These are phyloP conservation scores for Phytophthora lateralis DNA, from an alignment of 352 stramenopile genomes.

Conservation along the genomic window DNA sequence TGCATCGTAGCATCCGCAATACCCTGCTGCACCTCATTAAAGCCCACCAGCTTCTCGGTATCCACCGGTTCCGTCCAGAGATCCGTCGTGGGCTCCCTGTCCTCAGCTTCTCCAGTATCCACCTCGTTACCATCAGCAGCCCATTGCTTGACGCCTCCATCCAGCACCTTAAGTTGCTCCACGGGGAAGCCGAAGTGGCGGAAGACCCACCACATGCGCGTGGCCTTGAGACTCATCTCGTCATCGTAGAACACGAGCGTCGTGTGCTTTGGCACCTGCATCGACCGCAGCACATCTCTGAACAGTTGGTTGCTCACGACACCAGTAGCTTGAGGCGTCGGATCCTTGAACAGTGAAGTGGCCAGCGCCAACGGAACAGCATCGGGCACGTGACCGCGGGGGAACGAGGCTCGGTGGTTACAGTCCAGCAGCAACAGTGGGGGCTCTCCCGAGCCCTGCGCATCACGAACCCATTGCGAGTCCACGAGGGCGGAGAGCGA, in stretches of 20 bases:
- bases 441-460: constrained; percentile 14
- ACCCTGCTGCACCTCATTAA: constrained; percentile 36
- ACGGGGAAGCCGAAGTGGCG: constrained; percentile 75
- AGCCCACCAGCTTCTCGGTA: constrained; percentile 34
- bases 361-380: constrained; percentile 50
- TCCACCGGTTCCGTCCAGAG: constrained; percentile 25
- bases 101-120: constrained; percentile 32
- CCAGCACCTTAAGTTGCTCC: constrained; percentile 77
- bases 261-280: constrained; percentile 51
- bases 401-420: constrained; percentile 56
- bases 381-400: constrained; percentile 55
- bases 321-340: constrained; percentile 45
- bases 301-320: constrained; percentile 55
- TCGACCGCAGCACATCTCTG: constrained; percentile 41
- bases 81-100: constrained; percentile 2
- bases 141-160: constrained; percentile 79
- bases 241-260: constrained; percentile 87
- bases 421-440: constrained; percentile 62
- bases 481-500: constrained; percentile 46
- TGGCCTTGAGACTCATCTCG: constrained; percentile 66
- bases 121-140: constrained; percentile 50
- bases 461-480: constrained; percentile 44
- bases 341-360: constrained; percentile 58
- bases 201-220: constrained; percentile 83
- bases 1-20: constrained; percentile 34